phyloP scores from a whole-genome alignment of 805 yeast species.

The Ogataea trehaloabstinens region DNA sequence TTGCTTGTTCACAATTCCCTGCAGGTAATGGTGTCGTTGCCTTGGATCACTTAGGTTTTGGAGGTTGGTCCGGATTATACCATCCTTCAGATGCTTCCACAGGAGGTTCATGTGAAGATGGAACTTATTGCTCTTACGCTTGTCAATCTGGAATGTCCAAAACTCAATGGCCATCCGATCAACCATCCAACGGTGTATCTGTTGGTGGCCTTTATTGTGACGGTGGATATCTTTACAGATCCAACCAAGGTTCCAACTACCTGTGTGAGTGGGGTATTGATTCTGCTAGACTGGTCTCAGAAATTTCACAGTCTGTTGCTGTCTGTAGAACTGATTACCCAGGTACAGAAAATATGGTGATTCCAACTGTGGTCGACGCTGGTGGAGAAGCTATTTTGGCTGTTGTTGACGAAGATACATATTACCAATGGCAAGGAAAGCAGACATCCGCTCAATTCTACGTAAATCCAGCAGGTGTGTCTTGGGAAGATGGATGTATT shows the following conservation, averaged over 20 bases:
- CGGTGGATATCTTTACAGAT: slow-evolving; percentile 57
- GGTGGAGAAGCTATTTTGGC: slow-evolving; percentile 52
- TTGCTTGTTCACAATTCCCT: slow-evolving; percentile 70
- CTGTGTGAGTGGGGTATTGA: slow-evolving; percentile 66
- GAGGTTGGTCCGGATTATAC: slow-evolving; percentile 57
- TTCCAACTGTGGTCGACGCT: slow-evolving; percentile 62
- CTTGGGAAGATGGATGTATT: slow-evolving; percentile 64
- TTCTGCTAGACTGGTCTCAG: slow-evolving; percentile 52
- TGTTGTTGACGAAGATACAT: slow-evolving; percentile 57
- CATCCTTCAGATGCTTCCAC: slow-evolving; percentile 40
- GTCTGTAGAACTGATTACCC: slow-evolving; percentile 80
- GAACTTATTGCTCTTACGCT: slow-evolving; percentile 73
- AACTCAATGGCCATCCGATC: slow-evolving; percentile 73
- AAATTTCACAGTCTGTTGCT: slow-evolving; percentile 53
- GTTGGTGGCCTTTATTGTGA: slow-evolving; percentile 69
- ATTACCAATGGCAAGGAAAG: slow-evolving; percentile 62
- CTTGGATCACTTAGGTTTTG: slow-evolving; percentile 67
- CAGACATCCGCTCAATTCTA: slow-evolving; percentile 71
- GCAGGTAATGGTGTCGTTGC: slow-evolving; percentile 81
- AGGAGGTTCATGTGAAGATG: slow-evolving; percentile 59
- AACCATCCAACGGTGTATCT: slow-evolving; percentile 67
- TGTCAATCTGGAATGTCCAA: slow-evolving; percentile 80
- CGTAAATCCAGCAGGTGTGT: slow-evolving; percentile 75
- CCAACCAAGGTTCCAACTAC: slow-evolving; percentile 48
- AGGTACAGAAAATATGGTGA: slow-evolving; percentile 77